These are phyloP conservation scores for Xylariales sp. DNA, from an alignment of 2,329 filamentous ascomycete genomes.

Conservation along the genomic window DNA sequence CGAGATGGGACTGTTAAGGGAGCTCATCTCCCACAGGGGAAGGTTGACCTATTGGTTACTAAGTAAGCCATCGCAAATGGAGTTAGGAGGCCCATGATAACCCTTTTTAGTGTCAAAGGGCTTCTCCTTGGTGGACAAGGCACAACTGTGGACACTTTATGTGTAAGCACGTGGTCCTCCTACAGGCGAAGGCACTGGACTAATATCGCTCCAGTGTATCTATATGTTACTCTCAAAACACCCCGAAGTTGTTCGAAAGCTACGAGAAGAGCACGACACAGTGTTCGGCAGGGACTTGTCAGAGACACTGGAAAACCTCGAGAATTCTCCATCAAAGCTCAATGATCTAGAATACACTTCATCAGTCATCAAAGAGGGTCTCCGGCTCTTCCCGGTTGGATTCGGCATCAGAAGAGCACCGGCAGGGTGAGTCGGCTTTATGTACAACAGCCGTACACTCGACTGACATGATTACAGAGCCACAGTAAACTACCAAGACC, in stretches of 20 bases:
- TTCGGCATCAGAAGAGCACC: conserved; percentile 2
- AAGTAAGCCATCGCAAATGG: conserved; percentile 14
- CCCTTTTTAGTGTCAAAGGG: conserved; percentile 16
- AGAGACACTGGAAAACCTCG: conserved; percentile 27
- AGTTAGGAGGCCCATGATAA: too few species aligned
- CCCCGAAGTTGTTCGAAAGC: conserved; percentile 17
- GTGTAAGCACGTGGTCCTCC: conserved; percentile 4
- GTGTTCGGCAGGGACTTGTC: conserved; percentile 24
- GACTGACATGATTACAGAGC: neutral
- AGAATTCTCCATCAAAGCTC: conserved; percentile 38
- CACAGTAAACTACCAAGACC: neutral
- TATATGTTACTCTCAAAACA: conserved; percentile 13
- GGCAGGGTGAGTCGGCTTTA: conserved; percentile 1
- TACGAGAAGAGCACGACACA: conserved; percentile 25
- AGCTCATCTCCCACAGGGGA: conserved; percentile 9
- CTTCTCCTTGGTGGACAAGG: conserved; percentile 23
- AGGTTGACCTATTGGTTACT: conserved; percentile 15
- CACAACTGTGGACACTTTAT: conserved; percentile 18
- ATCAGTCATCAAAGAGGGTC: conserved; percentile 50
- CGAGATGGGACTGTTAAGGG: conserved; percentile 9
- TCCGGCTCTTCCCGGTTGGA: conserved; percentile 22
- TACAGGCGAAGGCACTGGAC: neutral
- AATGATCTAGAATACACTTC: conserved; percentile 46
- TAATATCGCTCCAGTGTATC: conserved; percentile 9
- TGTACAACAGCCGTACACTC: neutral